Evolutionary conservation across 73 alveolate species (phyloP).

Genomic region (Breviolum minutum): DNA sequence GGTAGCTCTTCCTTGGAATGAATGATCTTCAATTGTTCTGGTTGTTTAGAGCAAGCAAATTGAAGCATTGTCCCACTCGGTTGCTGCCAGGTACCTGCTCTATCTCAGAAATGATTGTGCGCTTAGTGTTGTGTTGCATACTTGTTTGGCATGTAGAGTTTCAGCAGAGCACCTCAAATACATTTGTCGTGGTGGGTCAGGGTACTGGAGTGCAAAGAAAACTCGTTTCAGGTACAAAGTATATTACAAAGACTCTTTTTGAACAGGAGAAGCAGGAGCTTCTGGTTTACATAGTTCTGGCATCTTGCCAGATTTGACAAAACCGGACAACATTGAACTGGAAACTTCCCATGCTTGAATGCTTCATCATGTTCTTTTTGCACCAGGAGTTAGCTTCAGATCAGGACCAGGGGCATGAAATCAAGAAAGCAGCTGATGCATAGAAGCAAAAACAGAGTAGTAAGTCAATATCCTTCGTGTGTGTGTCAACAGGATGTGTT

Average conservation of each 20-base stretch:
- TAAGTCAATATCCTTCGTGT: background rate
- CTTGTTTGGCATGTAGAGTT: background rate
- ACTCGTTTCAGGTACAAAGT: conserved; percentile 41
- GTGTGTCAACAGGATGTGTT: no score
- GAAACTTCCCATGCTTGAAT: background rate
- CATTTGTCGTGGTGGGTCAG: no score
- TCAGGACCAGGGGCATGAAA: background rate
- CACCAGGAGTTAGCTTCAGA: background rate
- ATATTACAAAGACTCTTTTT: conserved; percentile 85
- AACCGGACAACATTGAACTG: no score
- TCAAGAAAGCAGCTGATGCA: background rate
- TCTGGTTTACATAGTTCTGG: background rate
- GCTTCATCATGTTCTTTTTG: no score
- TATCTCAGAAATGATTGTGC: conserved; percentile 53
- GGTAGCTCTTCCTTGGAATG: no score
- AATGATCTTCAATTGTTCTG: background rate
- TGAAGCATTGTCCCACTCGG: no score
- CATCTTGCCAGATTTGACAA: background rate
- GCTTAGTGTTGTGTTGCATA: background rate
- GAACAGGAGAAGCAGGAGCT: conserved; percentile 66
- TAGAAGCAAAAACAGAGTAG: background rate
- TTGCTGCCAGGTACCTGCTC: conserved; percentile 54
- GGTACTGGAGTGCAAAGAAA: background rate
- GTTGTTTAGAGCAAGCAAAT: no score
- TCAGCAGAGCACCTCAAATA: background rate